These are phyloP conservation scores for Pontederia paniculata DNA, from an alignment of 176 grass and related monocot species.

Conservation along the genomic window DNA sequence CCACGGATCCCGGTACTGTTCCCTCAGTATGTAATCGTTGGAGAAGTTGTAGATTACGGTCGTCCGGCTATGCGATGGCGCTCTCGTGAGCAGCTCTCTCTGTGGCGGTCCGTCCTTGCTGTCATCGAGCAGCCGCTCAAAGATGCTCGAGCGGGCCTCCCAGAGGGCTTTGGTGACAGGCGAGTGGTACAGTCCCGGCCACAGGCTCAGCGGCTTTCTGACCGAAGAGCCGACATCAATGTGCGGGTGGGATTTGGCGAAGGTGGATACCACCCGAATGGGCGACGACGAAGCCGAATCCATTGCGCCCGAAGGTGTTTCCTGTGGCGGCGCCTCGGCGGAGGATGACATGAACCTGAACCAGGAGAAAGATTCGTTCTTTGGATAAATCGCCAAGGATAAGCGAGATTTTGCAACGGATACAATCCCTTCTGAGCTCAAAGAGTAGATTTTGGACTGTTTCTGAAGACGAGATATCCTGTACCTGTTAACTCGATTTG, in stretches of 20 bases:
- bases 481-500: too few species aligned
- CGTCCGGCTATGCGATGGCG: conserved; percentile 68
- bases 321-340: neutral
- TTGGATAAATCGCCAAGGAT: neutral
- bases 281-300: conserved; percentile 25
- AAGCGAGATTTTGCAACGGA: neutral
- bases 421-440: too few species aligned
- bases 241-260: conserved; percentile 6
- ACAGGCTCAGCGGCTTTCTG: conserved; percentile 79
- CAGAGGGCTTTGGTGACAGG: conserved; percentile 89
- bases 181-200: conserved; percentile 98
- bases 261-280: conserved; percentile 32
- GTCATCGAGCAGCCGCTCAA: conserved; percentile 64
- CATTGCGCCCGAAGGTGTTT: conserved; percentile 9
- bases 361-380: conserved; percentile 1
- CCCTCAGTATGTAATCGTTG: conserved; percentile 65
- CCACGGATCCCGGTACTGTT: conserved; percentile 81
- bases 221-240: conserved; percentile 60
- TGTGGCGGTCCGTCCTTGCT: conserved; percentile 35
- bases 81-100: conserved; percentile 68
- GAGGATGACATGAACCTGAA: conserved; percentile 1
- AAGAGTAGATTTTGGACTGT: neutral
- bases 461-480: too few species aligned
- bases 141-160: conserved; percentile 93
- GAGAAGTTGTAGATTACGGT: conserved; percentile 77